Evolutionary conservation across 148 eudicot genomes (phyloP), one percentile per base, ranked within the genome.

Genomic region (Dianthus caryophyllus): DNA sequence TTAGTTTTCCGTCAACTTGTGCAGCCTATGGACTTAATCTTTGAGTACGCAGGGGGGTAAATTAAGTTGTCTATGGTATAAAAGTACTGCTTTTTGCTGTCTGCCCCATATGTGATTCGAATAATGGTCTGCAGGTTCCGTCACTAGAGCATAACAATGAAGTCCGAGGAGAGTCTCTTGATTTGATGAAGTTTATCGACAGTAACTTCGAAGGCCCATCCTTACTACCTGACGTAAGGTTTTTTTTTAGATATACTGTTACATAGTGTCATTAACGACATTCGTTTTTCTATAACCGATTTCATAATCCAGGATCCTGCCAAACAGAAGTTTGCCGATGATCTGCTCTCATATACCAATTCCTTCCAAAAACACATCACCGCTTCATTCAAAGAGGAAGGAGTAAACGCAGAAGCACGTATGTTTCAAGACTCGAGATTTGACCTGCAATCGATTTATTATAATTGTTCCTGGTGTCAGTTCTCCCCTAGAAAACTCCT

Each of bases 131-230:
- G 52, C 75, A 89, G 96, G 96, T 89, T 48, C 96, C 96, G 55
- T 61, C 89, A 22, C 60, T 89, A 67, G 96, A 87, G 71, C 88
- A 89, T 77, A 89, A 89, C 73, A 87, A 87, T 71, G 82, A 83
- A 75, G 87, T 89, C 27, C 83, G 74, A 72, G 92, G 91, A 66
- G 96, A 89, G 71, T 84, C 88, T 71, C 91, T 89, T 70, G 92
- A 89, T 76, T 62, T 89, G 43, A 78, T 89, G 6, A 82, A 78
- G 43, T 89, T 83, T 79, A 78, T 89, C 22, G 92, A 89, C 54
- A 76, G 64, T 26, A 81, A 80, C 69, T 89, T 89, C 65, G 88
- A 87, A 87, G 96, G 96, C 58, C 89, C 89, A 51, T 71, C 84
- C 47, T 83, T 89, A 65, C 75, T 64, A 22, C 85, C 96, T 4